Base-by-base conservation (phyloP, 225 moss, liverwort and hornwort genomes). In the Sphagnum tenellum region DNA sequence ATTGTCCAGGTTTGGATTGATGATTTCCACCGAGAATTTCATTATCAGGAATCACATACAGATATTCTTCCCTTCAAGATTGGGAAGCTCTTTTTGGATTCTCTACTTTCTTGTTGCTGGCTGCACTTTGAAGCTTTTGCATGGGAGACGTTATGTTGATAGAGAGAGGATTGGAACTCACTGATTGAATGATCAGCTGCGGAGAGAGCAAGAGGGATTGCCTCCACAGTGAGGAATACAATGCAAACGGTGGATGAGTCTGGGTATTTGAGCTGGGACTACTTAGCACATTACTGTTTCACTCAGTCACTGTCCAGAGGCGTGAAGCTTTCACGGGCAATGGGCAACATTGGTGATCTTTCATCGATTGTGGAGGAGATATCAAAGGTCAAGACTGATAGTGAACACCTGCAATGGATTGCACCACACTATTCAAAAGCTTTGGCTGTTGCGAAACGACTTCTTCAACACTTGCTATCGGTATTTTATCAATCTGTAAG, bases 261-360 rank as follows among this genome's bases (percentile, higher is more conserved):
- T 85, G 48, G 78, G 68, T 75, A 73, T 0, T 7, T 85, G 48
- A 81, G 78, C 48, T 85, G 81, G 78, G 81, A 85, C 59, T 85
- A 85, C 47, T 47, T 78, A 55, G 75, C 81, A 5, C 75, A 81
- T 56, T 85, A 85, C 61, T 64, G 76, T 70, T 81, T 81, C 69
- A 57, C 73, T 59, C 84, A 81, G 64, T 81, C 84, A 7, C 55
- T 69, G 5, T 65, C 84, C 7, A 71, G 78, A 3, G 81, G 84
- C n/a, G 7, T 73, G 60, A 78, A 69, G 29, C 12, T 85, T 6
- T 47, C 73, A 0, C 69, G 78, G 46, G 78, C 57, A 8, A 64
- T 78, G 74, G 69, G 70, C 9, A 69, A 78, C 61, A 77, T 85
- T 44, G 63, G 77, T 44, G 73, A 67, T 67, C 68, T 85, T 46